These are phyloP conservation scores for Stygiomarasmius scandens DNA, from an alignment of 1,284 basidiomycete genomes.

Conservation along the genomic window DNA sequence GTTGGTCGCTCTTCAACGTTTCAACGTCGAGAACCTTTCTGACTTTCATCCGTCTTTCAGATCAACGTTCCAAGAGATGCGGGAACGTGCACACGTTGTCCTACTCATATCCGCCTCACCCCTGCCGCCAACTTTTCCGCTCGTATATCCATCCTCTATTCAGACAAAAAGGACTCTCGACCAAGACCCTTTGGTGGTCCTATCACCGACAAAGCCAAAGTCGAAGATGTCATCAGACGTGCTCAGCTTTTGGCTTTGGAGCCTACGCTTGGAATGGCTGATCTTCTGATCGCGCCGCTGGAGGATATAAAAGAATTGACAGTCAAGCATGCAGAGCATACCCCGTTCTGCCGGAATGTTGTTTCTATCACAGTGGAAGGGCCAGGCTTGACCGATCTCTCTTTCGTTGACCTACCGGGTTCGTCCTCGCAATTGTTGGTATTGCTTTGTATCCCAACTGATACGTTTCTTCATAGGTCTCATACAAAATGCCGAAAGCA, in stretches of 20 bases:
- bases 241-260: conserved; percentile 38
- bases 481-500: conserved; percentile 52
- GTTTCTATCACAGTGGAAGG: conserved; percentile 43
- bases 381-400: conserved; percentile 40
- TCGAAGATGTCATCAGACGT: conserved; percentile 30
- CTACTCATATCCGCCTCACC: conserved; percentile 25
- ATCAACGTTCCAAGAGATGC: conserved; percentile 31
- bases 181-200: conserved; percentile 23
- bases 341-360: conserved; percentile 41
- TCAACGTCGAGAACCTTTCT: neutral
- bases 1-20: conserved; percentile 21
- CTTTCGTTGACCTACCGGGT: conserved; percentile 50
- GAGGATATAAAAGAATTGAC: neutral
- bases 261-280: conserved; percentile 18
- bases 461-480: conserved; percentile 39
- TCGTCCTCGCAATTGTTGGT: conserved; percentile 9
- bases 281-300: conserved; percentile 20
- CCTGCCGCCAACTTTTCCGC: conserved; percentile 19
- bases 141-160: conserved; percentile 27
- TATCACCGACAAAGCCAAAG: conserved; percentile 22
- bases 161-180: conserved; percentile 22
- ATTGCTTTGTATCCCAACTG: neutral
- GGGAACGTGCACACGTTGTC: conserved; percentile 39
- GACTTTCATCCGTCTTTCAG: conserved; percentile 1
- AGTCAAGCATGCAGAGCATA: conserved; percentile 11